Evolutionary conservation across 768 basidiomycete species (phyloP), one percentile per base, ranked within the genome.

Genomic region (Neoboletus magnificus): DNA sequence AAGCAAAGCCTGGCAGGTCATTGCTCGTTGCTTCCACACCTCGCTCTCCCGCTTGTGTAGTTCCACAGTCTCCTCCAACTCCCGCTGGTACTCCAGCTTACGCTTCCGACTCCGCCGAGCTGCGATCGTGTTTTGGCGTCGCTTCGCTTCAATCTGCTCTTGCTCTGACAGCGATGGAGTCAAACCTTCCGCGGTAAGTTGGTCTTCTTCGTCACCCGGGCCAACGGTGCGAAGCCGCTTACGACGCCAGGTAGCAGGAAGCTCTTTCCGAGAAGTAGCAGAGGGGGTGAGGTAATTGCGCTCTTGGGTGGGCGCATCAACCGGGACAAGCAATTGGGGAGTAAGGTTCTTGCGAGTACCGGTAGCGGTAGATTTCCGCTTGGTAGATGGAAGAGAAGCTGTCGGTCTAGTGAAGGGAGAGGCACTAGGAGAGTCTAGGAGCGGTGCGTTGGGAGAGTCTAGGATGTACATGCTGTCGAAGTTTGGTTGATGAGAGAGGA

Each of bases 51-150:
- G 70, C 51, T 77, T 80, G 63, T 85, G 73, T 30, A 64, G 73
- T 55, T 82, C 79, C 46, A 84, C 71, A 8, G 63, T 73, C 22
- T 81, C 75, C 73, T 91, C 85, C 47, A 94, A 74, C 53, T 81
- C 77, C 51, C 81, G 77, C 61, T 86, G 79, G 59, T 92, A 82
- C 66, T 82, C 79, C 39, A 85, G 70, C 76, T 91, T 93, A 54
- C 89, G 80, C 75, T 81, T 82, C 20, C 93, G 80, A 65, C 85
- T 87, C 30, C 87, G 81, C 2, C 93, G 82, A 7, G 93, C 93
- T 0, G 93, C 92, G 5, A 93, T 71, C 3, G 93, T 93, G 62
- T 96, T 96, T 73, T 86, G 84, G 10, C 85, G 79, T 30, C 93
- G 82, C 76, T 93, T 93, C 41, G 79, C 80, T 62, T 84, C 86